Evolutionary conservation across 106 monocot species (phyloP).

Genomic region (Dioscorea alata): DNA sequence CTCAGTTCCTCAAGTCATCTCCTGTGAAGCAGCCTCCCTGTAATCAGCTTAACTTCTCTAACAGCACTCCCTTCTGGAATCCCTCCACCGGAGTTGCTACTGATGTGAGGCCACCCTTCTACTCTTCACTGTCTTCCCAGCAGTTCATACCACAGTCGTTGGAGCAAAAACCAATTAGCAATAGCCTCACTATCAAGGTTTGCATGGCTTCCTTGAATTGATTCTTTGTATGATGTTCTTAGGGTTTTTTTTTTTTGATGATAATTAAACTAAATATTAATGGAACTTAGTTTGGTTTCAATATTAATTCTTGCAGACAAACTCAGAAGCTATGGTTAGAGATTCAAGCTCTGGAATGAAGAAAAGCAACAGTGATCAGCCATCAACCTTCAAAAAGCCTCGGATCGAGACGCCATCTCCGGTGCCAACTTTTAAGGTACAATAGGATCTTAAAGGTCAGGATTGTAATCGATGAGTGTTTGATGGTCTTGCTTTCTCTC

Average conservation of each 20-base stretch:
- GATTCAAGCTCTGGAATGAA: constrained; percentile 14
- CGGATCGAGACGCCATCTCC: constrained; percentile 65
- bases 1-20: constrained; percentile 12
- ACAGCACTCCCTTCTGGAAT: constrained; percentile 32
- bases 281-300: constrained; percentile 6
- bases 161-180: constrained; percentile 18
- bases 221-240: background rate
- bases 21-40: constrained; percentile 1
- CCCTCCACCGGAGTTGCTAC: constrained; percentile 5
- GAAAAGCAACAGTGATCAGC: constrained; percentile 32
- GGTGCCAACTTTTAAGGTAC: constrained; percentile 78
- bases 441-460: too few species aligned
- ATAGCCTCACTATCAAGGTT: constrained; percentile 27
- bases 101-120: constrained; percentile 14
- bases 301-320: background rate
- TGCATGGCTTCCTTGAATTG: too few species aligned
- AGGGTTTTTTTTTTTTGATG: constrained; percentile 1
- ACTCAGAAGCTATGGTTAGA: constrained; percentile 11
- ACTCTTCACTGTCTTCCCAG: constrained; percentile 18
- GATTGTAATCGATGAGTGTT: constrained; percentile 3
- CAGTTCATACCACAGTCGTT: constrained; percentile 29
- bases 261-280: background rate
- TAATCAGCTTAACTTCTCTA: constrained; percentile 23
- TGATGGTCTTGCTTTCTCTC: background rate
- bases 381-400: constrained; percentile 55